These are phyloP conservation scores for Gryganskiella cystojenkinii DNA, from an alignment of 192 early-diverging fungal species.

Conservation along the genomic window DNA sequence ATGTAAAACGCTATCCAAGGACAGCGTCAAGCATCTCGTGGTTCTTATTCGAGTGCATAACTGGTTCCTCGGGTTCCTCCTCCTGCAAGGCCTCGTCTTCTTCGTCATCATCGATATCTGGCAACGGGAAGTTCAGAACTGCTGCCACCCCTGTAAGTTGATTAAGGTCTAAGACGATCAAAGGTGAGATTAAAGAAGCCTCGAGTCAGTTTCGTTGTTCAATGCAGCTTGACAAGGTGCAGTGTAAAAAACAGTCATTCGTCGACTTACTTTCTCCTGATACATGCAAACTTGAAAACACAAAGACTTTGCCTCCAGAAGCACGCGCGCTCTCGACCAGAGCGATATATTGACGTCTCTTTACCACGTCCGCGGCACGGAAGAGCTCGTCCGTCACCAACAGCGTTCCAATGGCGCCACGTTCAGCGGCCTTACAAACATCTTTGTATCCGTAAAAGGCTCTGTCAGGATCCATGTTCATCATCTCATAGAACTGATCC, in stretches of 20 bases:
- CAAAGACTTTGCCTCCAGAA: slow-evolving; percentile 79
- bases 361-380: slow-evolving; percentile 85
- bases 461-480: slow-evolving; percentile 87
- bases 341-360: slow-evolving; percentile 85
- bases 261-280: slow-evolving; percentile 89
- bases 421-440: slow-evolving; percentile 85
- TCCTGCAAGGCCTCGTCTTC: slow-evolving; percentile 54
- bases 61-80: slow-evolving; percentile 27
- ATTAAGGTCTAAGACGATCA: slow-evolving; percentile 71
- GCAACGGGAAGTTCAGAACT: slow-evolving; percentile 91
- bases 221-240: background rate
- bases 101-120: slow-evolving; percentile 80
- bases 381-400: slow-evolving; percentile 95
- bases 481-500: slow-evolving; percentile 90
- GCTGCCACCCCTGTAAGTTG: slow-evolving; percentile 97
- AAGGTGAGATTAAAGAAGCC: background rate
- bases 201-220: background rate
- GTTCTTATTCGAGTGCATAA: slow-evolving; percentile 41
- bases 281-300: slow-evolving; percentile 94
- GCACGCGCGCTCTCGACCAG: slow-evolving; percentile 87
- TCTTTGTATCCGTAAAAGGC: slow-evolving; percentile 95
- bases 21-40: slow-evolving; percentile 33
- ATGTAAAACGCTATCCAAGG: slow-evolving; percentile 36
- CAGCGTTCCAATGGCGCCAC: slow-evolving; percentile 88
- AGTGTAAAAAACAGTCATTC: background rate